A percentile compares a stretch with the other conserved stretches of the same genome.
phyloP scores from a whole-genome alignment of 1,139 yeast species.

The Nematodospora anomalae region DNA sequence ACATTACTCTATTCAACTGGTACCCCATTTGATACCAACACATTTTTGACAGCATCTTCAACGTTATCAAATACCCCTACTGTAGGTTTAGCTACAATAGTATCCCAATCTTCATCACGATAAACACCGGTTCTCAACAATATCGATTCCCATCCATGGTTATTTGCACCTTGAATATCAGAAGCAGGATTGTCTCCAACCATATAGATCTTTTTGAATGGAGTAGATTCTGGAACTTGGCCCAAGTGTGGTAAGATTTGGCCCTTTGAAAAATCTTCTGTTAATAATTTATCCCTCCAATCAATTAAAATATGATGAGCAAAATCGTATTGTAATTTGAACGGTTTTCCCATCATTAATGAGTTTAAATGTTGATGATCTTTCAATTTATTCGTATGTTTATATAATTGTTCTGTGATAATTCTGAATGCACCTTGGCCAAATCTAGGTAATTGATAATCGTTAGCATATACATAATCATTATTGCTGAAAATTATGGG shows the following conservation, averaged over 20 bases:
- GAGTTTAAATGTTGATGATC: constrained; percentile 43
- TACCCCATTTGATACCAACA: constrained; percentile 22
- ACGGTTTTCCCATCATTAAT: constrained; percentile 83
- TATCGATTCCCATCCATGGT: constrained; percentile 84
- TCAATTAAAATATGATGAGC: constrained; percentile 72
- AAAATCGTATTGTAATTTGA: constrained; percentile 74
- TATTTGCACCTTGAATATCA: constrained; percentile 87
- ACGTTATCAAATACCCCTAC: constrained; percentile 53
- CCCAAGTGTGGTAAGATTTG: constrained; percentile 41
- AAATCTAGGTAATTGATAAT: constrained; percentile 73
- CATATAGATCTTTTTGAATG: constrained; percentile 72
- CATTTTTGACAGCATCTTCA: constrained; percentile 40
- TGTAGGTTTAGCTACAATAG: constrained; percentile 40
- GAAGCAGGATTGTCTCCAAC: constrained; percentile 95
- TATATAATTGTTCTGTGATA: constrained; percentile 62
- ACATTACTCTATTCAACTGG: constrained; percentile 2
- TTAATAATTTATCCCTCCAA: constrained; percentile 46
- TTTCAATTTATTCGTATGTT: constrained; percentile 53
- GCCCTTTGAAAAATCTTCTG: constrained; percentile 15
- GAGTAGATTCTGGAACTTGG: constrained; percentile 35
- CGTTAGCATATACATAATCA: constrained; percentile 91
- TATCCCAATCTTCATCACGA: constrained; percentile 59
- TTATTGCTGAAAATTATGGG: constrained; percentile 86
- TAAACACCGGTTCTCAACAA: constrained; percentile 88
- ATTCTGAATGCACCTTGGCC: constrained; percentile 91